Percentiles rank a stretch among this genome's conserved stretches.
phyloP scores from a whole-genome alignment of 2,329 filamentous ascomycete species.

The Fusarium circinatum region DNA sequence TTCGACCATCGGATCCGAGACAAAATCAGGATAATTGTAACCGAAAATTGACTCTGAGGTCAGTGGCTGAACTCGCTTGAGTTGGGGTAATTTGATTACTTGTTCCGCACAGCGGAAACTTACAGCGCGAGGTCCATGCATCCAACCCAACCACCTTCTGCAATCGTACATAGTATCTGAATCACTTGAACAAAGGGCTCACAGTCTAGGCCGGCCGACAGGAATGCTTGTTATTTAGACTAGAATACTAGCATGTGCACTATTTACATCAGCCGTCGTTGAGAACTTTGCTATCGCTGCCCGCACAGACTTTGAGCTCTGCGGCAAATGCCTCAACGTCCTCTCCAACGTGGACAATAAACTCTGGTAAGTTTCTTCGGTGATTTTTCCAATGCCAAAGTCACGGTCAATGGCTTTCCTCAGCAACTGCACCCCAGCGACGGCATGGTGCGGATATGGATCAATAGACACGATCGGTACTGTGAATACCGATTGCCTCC shows the following conservation, averaged over 20 bases:
- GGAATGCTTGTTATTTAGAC: not conserved
- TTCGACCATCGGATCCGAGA: constrained; percentile 24
- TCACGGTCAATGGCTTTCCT: constrained; percentile 47
- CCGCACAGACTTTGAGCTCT: constrained; percentile 47
- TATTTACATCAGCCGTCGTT: not conserved
- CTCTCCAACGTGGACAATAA: constrained; percentile 42
- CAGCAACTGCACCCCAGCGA: constrained; percentile 45
- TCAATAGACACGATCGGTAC: constrained; percentile 48
- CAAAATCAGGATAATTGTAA: not conserved
- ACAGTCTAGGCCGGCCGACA: not conserved
- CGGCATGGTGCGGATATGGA: constrained; percentile 48
- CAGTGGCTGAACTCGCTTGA: not conserved
- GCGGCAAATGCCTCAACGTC: constrained; percentile 43
- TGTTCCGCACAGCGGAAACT: constrained; percentile 2
- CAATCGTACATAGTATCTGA: not conserved
- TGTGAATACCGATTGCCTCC: constrained; percentile 17
- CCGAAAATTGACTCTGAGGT: not conserved
- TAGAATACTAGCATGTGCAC: not conserved
- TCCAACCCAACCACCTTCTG: not conserved
- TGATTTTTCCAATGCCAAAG: constrained; percentile 39
- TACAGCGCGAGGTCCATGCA: not conserved
- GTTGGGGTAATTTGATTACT: not conserved
- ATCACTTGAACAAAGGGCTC: no score
- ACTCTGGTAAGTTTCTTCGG: constrained; percentile 41
- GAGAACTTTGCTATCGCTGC: constrained; percentile 43